A percentile compares a stretch with the other conserved stretches of the same genome.
These are phyloP conservation scores for Gynostemma pentaphyllum DNA, from an alignment of 306 rosid genomes.

Conservation along the genomic window DNA sequence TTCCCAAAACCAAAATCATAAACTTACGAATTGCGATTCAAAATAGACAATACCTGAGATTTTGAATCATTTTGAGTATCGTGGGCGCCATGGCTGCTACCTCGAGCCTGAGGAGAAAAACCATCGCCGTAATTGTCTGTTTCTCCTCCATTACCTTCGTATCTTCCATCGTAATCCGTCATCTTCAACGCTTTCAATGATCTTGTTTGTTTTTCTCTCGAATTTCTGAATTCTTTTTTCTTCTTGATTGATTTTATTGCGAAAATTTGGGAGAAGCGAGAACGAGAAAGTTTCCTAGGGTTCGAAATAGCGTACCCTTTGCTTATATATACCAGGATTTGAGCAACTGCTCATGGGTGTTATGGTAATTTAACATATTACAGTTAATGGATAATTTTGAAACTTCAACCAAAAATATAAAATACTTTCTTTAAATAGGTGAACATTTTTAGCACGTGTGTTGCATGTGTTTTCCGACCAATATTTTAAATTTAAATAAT, in stretches of 20 bases:
- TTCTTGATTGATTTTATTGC: background rate
- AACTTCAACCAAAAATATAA: no score
- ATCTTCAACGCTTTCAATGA: slow-evolving; percentile 13
- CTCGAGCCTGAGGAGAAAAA: slow-evolving; percentile 52
- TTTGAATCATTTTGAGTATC: slow-evolving; percentile 58
- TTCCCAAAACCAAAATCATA: no score
- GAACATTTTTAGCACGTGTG: no score
- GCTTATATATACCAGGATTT: slow-evolving; percentile 1
- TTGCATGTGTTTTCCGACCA: no score
- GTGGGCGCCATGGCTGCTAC: slow-evolving; percentile 23
- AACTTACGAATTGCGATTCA: background rate
- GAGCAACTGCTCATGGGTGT: background rate
- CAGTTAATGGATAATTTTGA: no score
- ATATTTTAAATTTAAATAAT: no score
- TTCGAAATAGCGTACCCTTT: background rate
- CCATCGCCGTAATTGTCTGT: slow-evolving; percentile 35
- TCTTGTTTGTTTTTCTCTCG: background rate
- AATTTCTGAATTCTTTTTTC: background rate
- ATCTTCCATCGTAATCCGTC: slow-evolving; percentile 74
- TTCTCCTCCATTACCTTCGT: slow-evolving; percentile 60
- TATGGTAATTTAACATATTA: background rate
- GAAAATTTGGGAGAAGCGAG: background rate
- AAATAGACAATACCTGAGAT: slow-evolving; percentile 36
- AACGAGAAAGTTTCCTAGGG: slow-evolving; percentile 4
- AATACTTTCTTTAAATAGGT: no score